Conservation (phyloP, 2,329 filamentous ascomycete genomes). For the Microsporum canis region DNA sequence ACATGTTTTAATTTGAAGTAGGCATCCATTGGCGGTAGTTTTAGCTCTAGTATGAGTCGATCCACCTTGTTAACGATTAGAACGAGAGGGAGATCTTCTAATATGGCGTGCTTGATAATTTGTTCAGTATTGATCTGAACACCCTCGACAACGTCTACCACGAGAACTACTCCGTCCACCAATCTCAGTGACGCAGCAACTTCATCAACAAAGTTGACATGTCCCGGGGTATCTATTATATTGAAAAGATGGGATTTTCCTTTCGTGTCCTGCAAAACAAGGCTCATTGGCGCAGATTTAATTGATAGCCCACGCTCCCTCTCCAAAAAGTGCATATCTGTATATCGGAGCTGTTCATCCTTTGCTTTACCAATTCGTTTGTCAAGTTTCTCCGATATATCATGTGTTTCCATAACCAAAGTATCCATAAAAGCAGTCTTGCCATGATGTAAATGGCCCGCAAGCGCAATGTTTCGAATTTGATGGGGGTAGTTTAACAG, state of each 20-base stretch:
- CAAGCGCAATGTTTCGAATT: slow-evolving; percentile 82
- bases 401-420: slow-evolving; percentile 90
- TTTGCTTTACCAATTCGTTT: slow-evolving; percentile 67
- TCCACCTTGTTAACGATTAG: slow-evolving; percentile 97
- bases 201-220: slow-evolving; percentile 98
- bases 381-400: slow-evolving; percentile 66
- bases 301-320: slow-evolving; percentile 81
- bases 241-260: slow-evolving; percentile 94
- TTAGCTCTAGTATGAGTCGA: slow-evolving; percentile 82
- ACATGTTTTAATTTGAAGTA: slow-evolving; percentile 99
- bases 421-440: slow-evolving; percentile 99
- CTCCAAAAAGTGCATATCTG: slow-evolving; percentile 81
- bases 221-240: slow-evolving; percentile 88
- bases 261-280: slow-evolving; percentile 76
- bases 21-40: slow-evolving; percentile 84
- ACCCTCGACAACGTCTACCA: slow-evolving; percentile 96
- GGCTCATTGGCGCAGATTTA: slow-evolving; percentile 87
- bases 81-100: slow-evolving; percentile 79
- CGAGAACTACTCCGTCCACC: slow-evolving; percentile 81
- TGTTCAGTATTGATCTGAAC: slow-evolving; percentile 97
- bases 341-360: slow-evolving; percentile 89
- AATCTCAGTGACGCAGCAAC: slow-evolving; percentile 78
- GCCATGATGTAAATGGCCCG: slow-evolving; percentile 89
- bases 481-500: slow-evolving; percentile 94
- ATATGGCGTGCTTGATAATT: slow-evolving; percentile 87